These are phyloP conservation scores for Neurospora sp. DNA, from an alignment of 495 filamentous ascomycete species.

Conservation along the genomic window DNA sequence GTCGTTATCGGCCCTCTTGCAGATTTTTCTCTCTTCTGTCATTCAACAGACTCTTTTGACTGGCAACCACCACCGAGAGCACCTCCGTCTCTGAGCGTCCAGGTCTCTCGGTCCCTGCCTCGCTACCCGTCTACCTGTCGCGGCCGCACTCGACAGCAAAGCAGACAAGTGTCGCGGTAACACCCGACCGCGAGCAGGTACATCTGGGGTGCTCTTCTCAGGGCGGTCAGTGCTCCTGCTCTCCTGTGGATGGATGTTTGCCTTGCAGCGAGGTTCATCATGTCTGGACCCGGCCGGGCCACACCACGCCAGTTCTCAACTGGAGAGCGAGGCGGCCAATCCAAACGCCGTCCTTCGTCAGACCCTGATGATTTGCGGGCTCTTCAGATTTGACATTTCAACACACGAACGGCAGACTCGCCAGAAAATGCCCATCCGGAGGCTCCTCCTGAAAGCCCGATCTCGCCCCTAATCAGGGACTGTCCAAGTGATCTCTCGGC, in stretches of 20 bases:
- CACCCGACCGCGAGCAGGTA: constrained; percentile 12
- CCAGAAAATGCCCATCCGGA: neutral
- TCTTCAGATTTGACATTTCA: constrained; percentile 8
- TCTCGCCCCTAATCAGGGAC: neutral
- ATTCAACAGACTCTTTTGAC: neutral
- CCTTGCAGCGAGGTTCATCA: neutral
- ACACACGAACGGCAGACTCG: neutral
- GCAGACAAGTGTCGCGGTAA: constrained; percentile 18
- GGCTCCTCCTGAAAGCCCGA: neutral
- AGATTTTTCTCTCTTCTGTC: neutral
- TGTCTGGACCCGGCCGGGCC: neutral
- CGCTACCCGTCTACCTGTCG: constrained; percentile 15
- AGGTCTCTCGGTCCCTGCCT: constrained; percentile 2
- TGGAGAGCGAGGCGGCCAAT: constrained; percentile 24
- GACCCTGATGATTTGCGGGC: constrained; percentile 15
- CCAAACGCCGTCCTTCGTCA: constrained; percentile 1
- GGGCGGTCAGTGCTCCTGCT: neutral
- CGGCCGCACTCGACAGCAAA: neutral
- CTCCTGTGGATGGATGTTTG: neutral
- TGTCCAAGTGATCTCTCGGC: neutral
- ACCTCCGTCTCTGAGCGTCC: neutral
- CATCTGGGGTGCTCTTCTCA: constrained; percentile 1
- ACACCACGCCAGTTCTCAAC: constrained; percentile 2
- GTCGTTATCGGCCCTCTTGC: constrained; percentile 12
- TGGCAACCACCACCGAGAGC: constrained; percentile 4